Conservation (phyloP, 352 stramenopile species). For the Phytophthora boehmeriae region DNA sequence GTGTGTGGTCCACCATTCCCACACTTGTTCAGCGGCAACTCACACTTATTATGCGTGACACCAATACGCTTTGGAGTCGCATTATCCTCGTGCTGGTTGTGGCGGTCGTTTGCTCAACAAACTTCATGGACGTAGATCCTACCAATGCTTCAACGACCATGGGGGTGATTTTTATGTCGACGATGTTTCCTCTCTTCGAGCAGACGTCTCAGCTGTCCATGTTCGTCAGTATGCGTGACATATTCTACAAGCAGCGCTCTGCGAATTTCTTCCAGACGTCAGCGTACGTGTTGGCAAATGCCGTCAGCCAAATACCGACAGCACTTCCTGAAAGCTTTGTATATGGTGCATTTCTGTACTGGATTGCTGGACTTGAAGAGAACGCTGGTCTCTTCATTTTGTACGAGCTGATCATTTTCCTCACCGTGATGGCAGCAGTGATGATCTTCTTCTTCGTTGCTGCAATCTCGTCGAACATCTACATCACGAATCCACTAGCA, state of each 20-base stretch:
- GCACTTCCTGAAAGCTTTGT: slow-evolving; percentile 56
- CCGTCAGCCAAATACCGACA: slow-evolving; percentile 35
- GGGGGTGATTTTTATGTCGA: slow-evolving; percentile 66
- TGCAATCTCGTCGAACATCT: slow-evolving; percentile 15
- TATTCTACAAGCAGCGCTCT: slow-evolving; percentile 80
- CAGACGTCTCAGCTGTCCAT: slow-evolving; percentile 64
- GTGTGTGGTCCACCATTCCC: slow-evolving; percentile 13
- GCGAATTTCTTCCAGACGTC: slow-evolving; percentile 72
- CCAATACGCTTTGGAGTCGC: slow-evolving; percentile 34
- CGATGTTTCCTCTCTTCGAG: slow-evolving; percentile 71
- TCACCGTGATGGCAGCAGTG: slow-evolving; percentile 29
- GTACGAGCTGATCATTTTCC: slow-evolving; percentile 60
- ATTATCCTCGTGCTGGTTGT: slow-evolving; percentile 36
- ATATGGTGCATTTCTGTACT: slow-evolving; percentile 60
- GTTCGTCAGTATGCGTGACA: slow-evolving; percentile 52
- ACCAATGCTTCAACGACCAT: slow-evolving; percentile 36
- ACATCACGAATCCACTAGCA: slow-evolving; percentile 17
- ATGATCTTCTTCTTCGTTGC: slow-evolving; percentile 28
- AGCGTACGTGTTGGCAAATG: slow-evolving; percentile 56
- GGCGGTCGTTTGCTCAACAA: slow-evolving; percentile 31
- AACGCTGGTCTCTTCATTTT: slow-evolving; percentile 49
- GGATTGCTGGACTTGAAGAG: slow-evolving; percentile 33
- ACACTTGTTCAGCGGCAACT: slow-evolving; percentile 44
- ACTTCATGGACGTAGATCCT: slow-evolving; percentile 31
- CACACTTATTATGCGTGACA: slow-evolving; percentile 46